These are phyloP conservation scores for Citrus australasica DNA, from an alignment of 345 rosid species.

Conservation along the genomic window DNA sequence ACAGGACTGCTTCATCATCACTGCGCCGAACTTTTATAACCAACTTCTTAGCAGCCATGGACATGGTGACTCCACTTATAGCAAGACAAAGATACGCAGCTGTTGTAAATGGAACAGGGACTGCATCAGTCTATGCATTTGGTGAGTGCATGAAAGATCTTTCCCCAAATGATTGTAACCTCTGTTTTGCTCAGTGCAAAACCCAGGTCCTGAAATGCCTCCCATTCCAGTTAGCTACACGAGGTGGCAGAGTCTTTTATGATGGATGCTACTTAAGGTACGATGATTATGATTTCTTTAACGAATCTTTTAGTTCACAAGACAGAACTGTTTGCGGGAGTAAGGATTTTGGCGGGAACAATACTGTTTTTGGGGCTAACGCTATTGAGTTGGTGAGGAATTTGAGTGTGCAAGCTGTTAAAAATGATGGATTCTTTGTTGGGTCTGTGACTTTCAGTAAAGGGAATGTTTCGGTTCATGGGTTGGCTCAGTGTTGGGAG, in stretches of 20 bases:
- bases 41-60: constrained; percentile 56
- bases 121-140: constrained; percentile 53
- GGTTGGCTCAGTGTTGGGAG: constrained; percentile 91
- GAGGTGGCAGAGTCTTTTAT: constrained; percentile 66
- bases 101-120: constrained; percentile 40
- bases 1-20: constrained; percentile 44
- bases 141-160: constrained; percentile 91
- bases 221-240: constrained; percentile 64
- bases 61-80: constrained; percentile 38
- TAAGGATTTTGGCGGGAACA: constrained; percentile 44
- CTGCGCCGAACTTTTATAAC: constrained; percentile 37
- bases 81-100: constrained; percentile 37
- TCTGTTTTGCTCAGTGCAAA: constrained; percentile 82
- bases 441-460: constrained; percentile 38
- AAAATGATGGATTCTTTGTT: constrained; percentile 54
- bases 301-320: constrained; percentile 36
- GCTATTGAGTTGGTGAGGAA: constrained; percentile 49
- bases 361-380: constrained; percentile 42
- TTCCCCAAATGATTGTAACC: constrained; percentile 54
- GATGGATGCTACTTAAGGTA: constrained; percentile 84
- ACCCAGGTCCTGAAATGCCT: constrained; percentile 61
- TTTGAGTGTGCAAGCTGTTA: constrained; percentile 49
- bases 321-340: constrained; percentile 46
- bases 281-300: constrained; percentile 67
- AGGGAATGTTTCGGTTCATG: constrained; percentile 64